Evolutionary conservation across 2,329 filamentous ascomycete genomes (phyloP), one percentile per base, ranked within the genome.

Genomic region (Nannizziopsis barbatae): DNA sequence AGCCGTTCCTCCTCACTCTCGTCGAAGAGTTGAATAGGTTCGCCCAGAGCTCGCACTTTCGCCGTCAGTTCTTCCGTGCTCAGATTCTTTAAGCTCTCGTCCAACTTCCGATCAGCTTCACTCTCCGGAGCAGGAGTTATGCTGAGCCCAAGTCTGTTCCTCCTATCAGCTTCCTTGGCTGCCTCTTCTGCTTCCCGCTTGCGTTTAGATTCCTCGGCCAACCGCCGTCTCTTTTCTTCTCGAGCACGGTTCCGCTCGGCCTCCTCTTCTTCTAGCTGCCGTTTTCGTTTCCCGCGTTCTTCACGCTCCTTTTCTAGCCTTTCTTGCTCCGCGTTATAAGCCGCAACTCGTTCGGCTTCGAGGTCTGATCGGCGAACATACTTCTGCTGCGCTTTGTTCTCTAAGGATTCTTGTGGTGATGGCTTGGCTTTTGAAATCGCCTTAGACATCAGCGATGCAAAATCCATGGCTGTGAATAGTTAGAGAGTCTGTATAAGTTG

Each of bases 391-490:
- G 36, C 17, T 38, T 37, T 31, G 9, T 17, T 32, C n/a, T 49
- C 20, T 12, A 18, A 44, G 42, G 62, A 53, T 17, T 66, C 54
- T 45, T 69, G 57, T 37, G 68, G 56, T 37, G 67, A 56, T 47
- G 75, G 69, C 65, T 86, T 86, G 57, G 82, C 75, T 66, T 92
- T 93, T 60, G 85, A 80, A 60, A 98, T 92, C 68, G 95, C 88
- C 62, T 87, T 84, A 60, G 85, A 81, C 86, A 98, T 94, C 42
- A 98, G 73, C 32, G 87, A 79, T 52, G 88, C 88, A 72, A 98
- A 98, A 68, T 98, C 89, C 92, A 98, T 98, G 30, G 18, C 45
- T 11, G 37, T 12, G 8, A 22, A 17, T n/a, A n/a, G n/a, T n/a
- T n/a, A n/a, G n/a, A n/a, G n/a, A n/a, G n/a, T n/a, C n/a, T 27